Evolutionary conservation across 2,329 filamentous ascomycete genomes (phyloP).

Genomic region (Aspergillus costaricaensis): DNA sequence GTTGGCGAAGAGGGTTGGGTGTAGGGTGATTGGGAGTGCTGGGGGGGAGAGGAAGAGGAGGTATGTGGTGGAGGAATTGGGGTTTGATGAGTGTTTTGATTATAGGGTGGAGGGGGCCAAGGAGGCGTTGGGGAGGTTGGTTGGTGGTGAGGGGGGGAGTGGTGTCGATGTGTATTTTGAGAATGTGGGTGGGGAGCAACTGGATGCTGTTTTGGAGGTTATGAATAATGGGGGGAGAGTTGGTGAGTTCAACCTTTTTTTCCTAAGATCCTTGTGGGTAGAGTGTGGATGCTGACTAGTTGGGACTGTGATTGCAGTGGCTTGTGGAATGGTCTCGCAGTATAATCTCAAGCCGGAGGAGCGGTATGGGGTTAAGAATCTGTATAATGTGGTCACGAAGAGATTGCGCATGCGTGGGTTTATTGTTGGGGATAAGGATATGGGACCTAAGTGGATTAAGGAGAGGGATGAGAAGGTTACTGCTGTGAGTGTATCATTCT

Average conservation of each 20-base stretch:
- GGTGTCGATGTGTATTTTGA: slow-evolving; percentile 84
- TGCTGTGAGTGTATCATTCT: not conserved
- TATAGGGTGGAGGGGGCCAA: slow-evolving; percentile 78
- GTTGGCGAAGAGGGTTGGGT: slow-evolving; percentile 76
- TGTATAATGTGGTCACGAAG: slow-evolving; percentile 66
- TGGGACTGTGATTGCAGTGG: slow-evolving; percentile 56
- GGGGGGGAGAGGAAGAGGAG: slow-evolving; percentile 78
- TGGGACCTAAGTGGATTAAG: slow-evolving; percentile 65
- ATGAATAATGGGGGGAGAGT: slow-evolving; percentile 63
- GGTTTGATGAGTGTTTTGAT: slow-evolving; percentile 77
- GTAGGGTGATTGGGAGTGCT: slow-evolving; percentile 77
- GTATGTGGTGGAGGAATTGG: slow-evolving; percentile 69
- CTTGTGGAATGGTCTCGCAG: slow-evolving; percentile 70
- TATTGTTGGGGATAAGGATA: slow-evolving; percentile 67
- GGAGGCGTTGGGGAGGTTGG: slow-evolving; percentile 67
- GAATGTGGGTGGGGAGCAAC: slow-evolving; percentile 74
- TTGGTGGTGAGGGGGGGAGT: slow-evolving; percentile 56
- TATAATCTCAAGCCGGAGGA: slow-evolving; percentile 65
- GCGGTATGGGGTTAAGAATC: slow-evolving; percentile 66
- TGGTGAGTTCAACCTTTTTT: too few relatives aligned
- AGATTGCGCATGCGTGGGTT: slow-evolving; percentile 71
- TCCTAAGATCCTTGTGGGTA: too few relatives aligned
- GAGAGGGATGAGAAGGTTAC: slow-evolving; percentile 73
- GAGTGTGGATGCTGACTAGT: too few relatives aligned
- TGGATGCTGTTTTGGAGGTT: slow-evolving; percentile 65